phyloP scores from a whole-genome alignment of 495 filamentous ascomycete species.

The Penicillium cosmopolitanum region DNA sequence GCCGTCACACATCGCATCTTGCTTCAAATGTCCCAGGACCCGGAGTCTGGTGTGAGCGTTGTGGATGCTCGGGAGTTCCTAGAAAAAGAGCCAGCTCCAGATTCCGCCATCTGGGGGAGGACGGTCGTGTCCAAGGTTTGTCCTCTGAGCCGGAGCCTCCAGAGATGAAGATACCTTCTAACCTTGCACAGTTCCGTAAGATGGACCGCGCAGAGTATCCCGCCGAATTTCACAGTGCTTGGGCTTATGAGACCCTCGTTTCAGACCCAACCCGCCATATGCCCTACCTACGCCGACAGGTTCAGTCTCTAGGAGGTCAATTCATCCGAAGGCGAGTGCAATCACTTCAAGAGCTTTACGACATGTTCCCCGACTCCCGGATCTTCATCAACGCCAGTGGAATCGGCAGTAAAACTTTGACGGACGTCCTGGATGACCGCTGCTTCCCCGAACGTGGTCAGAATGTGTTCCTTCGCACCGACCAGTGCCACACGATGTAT shows the following conservation, averaged over 20 bases:
- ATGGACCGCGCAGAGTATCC: slow-evolving; percentile 41
- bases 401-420: slow-evolving; percentile 39
- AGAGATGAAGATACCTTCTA: too few species aligned
- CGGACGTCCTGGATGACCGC: slow-evolving; percentile 41
- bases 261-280: slow-evolving; percentile 48
- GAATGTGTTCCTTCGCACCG: slow-evolving; percentile 44
- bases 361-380: slow-evolving; percentile 41
- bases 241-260: slow-evolving; percentile 46
- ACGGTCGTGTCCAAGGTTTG: slow-evolving; percentile 44
- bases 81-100: slow-evolving; percentile 37
- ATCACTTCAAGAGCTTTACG: slow-evolving; percentile 43
- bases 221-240: slow-evolving; percentile 38
- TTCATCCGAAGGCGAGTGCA: slow-evolving; percentile 45
- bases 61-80: slow-evolving; percentile 45
- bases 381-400: slow-evolving; percentile 53
- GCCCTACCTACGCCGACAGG: slow-evolving; percentile 39
- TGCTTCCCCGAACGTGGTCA: slow-evolving; percentile 50
- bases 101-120: slow-evolving; percentile 45
- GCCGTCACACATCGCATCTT: slow-evolving; percentile 44
- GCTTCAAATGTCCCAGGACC: slow-evolving; percentile 43
- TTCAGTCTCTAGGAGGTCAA: slow-evolving; percentile 37
- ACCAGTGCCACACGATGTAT: slow-evolving; percentile 38
- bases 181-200: slow-evolving; percentile 38
- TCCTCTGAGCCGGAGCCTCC: background rate
- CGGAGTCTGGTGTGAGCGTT: slow-evolving; percentile 42